Percentiles rank a stretch among this genome's conserved stretches.
Conservation (phyloP, 768 basidiomycete species). For the Suillus clintonianus region DNA sequence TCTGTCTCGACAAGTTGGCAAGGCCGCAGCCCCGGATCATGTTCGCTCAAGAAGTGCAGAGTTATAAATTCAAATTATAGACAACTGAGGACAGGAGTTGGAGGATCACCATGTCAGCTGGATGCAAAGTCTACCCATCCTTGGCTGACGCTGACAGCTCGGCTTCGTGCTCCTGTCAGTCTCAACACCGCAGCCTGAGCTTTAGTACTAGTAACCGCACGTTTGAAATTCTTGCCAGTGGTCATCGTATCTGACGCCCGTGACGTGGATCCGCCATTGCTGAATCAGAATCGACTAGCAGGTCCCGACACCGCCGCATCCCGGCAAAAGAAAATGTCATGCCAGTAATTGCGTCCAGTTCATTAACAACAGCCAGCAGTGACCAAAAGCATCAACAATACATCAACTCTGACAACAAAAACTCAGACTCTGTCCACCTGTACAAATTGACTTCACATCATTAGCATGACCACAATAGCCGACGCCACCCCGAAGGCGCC, state of each 20-base stretch:
- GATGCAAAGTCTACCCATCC: neutral
- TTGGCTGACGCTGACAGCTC: neutral
- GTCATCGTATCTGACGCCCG: neutral
- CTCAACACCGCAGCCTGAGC: neutral
- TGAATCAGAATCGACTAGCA: neutral
- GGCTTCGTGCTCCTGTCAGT: neutral
- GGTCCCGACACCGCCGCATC: neutral
- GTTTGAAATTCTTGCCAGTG: neutral
- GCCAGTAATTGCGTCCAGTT: neutral
- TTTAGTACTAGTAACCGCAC: neutral
- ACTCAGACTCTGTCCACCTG: neutral
- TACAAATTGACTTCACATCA: conserved; percentile 14
- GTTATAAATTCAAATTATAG: neutral
- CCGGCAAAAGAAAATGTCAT: neutral
- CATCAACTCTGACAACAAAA: neutral
- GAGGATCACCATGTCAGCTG: neutral
- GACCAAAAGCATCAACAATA: neutral
- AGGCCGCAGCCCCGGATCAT: neutral
- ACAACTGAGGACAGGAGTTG: neutral
- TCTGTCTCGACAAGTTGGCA: neutral
- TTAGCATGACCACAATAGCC: conserved; percentile 10
- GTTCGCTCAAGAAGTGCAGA: neutral
- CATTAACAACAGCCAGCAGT: neutral
- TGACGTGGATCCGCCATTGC: neutral
- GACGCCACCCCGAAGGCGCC: conserved; percentile 8